phyloP scores from a whole-genome alignment of 2,329 filamentous ascomycete genomes.

The Colletotrichum horii region DNA sequence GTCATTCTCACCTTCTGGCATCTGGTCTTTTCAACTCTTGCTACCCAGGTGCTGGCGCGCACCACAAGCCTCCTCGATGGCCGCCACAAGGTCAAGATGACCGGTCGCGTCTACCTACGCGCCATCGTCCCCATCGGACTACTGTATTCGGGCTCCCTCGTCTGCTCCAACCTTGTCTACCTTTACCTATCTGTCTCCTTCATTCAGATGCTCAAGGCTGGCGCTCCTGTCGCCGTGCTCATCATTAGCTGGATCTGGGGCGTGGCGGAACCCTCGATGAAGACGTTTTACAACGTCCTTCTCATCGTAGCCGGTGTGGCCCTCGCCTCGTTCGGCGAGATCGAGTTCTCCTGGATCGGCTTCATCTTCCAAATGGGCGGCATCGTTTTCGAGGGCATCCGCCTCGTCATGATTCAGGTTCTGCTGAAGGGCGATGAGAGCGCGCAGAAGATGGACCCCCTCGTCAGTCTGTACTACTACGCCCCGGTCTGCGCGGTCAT shows the following conservation, averaged over 20 bases:
- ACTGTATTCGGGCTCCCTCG: slow-evolving; percentile 68
- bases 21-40: slow-evolving; percentile 68
- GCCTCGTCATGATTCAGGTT: slow-evolving; percentile 85
- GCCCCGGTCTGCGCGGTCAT: slow-evolving; percentile 83
- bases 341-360: slow-evolving; percentile 69
- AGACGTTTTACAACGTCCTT: slow-evolving; percentile 52
- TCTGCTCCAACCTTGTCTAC: slow-evolving; percentile 72
- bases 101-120: slow-evolving; percentile 62
- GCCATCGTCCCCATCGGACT: slow-evolving; percentile 71
- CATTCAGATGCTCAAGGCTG: slow-evolving; percentile 76
- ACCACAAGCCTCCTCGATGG: slow-evolving; percentile 68
- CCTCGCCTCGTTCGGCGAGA: slow-evolving; percentile 65
- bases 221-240: slow-evolving; percentile 70
- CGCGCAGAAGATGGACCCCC: slow-evolving; percentile 79
- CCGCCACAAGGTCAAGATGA: slow-evolving; percentile 66
- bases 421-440: slow-evolving; percentile 74
- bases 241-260: slow-evolving; percentile 67
- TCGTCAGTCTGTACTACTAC: slow-evolving; percentile 90
- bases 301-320: slow-evolving; percentile 59
- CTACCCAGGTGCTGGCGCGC: slow-evolving; percentile 69
- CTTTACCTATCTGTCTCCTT: slow-evolving; percentile 72
- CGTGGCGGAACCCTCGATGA: slow-evolving; percentile 51
- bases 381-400: slow-evolving; percentile 80
- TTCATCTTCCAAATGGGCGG: slow-evolving; percentile 76
- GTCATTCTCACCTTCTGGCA: slow-evolving; percentile 73